Evolutionary conservation across 169 alveolate genomes (phyloP), one percentile per base, ranked within the genome.

Genomic region (Eimeria mitis): DNA sequence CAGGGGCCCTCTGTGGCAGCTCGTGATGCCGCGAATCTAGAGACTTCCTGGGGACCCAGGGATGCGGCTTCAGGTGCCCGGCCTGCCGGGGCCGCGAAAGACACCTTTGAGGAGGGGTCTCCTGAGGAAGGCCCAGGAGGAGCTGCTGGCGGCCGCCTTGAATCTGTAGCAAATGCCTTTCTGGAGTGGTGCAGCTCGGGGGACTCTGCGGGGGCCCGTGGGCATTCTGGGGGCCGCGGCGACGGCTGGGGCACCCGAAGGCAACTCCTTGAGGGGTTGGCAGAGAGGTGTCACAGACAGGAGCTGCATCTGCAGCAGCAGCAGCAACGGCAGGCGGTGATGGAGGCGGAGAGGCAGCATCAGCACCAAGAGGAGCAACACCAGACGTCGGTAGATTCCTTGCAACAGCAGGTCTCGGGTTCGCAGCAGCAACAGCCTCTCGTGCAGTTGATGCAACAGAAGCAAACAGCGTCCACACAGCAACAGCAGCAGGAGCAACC

Each of bases 101-200:
- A n/a, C 49, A 52, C 81, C 52, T 54, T 0, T 14, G n/a, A 31
- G n/a, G 52, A 71, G 13, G 49, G 44, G 70, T 2, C 70, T 13
- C 56, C 56, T 59, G 54, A 34, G 16, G 89, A 81, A 9, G 88
- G 23, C 65, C 31, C 16, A 3, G 87, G 87, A 76, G 11, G 65
- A 34, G 70, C 49, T 56, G 37, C 49, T 37, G 89, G 73, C 34
- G 89, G 89, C 49, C 21, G 28, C 13, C 0, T 56, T 56, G 89
- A 40, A 54, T 73, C 47, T 34, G 75, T 14, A 13, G 44, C 89
- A 9, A 81, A 81, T 56, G 89, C 89, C 23, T 81, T 81, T 56
- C 49, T 81, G 75, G 89, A 81, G 71, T 81, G 89, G 89, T 81
- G 89, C 89, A 81, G 89, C 89, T 8, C 71, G 73, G 89, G 56